phyloP scores from a whole-genome alignment of 1,284 basidiomycete genomes.

The Pseudozyma hubeiensis region DNA sequence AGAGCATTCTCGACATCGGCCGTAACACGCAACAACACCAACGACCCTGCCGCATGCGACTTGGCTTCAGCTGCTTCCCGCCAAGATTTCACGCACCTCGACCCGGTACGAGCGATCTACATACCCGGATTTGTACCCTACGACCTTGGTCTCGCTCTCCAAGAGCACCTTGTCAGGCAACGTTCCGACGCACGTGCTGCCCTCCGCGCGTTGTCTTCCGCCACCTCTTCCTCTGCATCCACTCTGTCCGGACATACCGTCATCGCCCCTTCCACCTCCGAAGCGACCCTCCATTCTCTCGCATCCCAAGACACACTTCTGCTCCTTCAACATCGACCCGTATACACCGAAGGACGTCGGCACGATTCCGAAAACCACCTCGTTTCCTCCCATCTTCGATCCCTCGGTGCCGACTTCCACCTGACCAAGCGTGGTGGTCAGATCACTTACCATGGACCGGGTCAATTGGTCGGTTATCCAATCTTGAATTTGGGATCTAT shows the following conservation, averaged over 20 bases:
- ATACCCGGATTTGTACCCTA: constrained; percentile 66
- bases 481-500: constrained; percentile 81
- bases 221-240: constrained; percentile 79
- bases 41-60: constrained; percentile 11
- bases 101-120: constrained; percentile 42
- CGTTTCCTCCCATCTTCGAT: constrained; percentile 78
- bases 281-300: constrained; percentile 53
- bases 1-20: constrained; percentile 23
- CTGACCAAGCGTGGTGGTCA: constrained; percentile 87
- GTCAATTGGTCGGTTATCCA: constrained; percentile 95
- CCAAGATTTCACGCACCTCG: constrained; percentile 19
- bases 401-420: constrained; percentile 87
- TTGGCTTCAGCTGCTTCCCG: constrained; percentile 20
- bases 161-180: constrained; percentile 62
- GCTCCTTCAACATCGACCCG: constrained; percentile 82
- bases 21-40: background rate
- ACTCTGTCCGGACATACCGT: constrained; percentile 71
- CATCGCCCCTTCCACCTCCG: constrained; percentile 72
- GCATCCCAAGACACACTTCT: constrained; percentile 72
- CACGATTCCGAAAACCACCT: constrained; percentile 71
- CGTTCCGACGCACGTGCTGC: constrained; percentile 68
- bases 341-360: constrained; percentile 90
- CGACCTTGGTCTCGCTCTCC: constrained; percentile 56
- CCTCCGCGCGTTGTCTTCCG: constrained; percentile 78
- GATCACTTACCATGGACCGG: constrained; percentile 96